Conservation (phyloP, 768 basidiomycete genomes). For the Termitomyces sp. region DNA sequence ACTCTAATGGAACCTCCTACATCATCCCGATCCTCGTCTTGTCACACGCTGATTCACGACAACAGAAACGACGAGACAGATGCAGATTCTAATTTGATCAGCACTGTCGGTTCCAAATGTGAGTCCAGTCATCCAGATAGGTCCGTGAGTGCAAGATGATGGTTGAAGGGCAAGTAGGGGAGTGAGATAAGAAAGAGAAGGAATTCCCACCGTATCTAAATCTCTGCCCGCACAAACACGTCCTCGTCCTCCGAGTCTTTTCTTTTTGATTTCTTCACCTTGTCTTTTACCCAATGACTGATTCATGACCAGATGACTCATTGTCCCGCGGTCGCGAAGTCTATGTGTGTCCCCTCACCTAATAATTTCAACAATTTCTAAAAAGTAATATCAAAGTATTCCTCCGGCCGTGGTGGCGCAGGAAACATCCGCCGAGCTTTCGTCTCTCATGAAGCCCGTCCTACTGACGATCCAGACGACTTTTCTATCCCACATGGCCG, state of each 20-base stretch:
- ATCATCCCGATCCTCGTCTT: constrained; percentile 3
- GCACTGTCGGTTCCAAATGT: constrained; percentile 7
- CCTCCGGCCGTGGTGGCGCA: constrained; percentile 65
- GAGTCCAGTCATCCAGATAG: neutral
- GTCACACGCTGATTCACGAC: neutral
- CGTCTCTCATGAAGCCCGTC: constrained; percentile 37
- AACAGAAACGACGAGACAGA: constrained; percentile 1
- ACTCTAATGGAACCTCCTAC: neutral
- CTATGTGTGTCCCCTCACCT: constrained; percentile 39
- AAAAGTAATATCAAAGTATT: constrained; percentile 31
- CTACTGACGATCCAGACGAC: constrained; percentile 48
- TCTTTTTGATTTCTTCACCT: neutral
- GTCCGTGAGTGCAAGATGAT: neutral
- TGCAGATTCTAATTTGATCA: neutral
- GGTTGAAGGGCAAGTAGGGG: neutral
- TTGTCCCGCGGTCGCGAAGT: constrained; percentile 57
- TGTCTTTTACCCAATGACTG: neutral
- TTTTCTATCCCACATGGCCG: constrained; percentile 57
- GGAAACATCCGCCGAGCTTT: constrained; percentile 63
- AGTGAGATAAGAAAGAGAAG: neutral
- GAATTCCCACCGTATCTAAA: neutral
- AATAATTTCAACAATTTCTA: too few species aligned
- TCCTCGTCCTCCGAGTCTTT: neutral
- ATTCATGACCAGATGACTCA: constrained; percentile 39
- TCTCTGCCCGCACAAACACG: neutral